A percentile compares a stretch with the other conserved stretches of the same genome.
Conservation (phyloP, 306 rosid genomes). For the Sicyos baderoa region DNA sequence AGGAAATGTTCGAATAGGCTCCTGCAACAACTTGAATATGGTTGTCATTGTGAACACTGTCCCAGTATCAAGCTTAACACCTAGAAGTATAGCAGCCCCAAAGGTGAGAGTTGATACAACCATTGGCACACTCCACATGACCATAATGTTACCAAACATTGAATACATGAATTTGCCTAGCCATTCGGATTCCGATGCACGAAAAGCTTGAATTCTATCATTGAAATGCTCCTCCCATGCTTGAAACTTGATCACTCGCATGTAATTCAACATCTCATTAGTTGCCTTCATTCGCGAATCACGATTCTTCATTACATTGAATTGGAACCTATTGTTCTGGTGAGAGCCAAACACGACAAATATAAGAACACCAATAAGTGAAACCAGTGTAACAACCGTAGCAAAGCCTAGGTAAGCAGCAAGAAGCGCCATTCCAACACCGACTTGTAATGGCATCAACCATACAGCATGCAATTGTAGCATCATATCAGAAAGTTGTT, state of each 20-base stretch:
- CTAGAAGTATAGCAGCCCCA: slow-evolving; percentile 48
- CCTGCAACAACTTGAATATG: slow-evolving; percentile 74
- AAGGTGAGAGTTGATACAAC: slow-evolving; percentile 74
- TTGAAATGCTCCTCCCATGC: slow-evolving; percentile 77
- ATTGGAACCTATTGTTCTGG: slow-evolving; percentile 58
- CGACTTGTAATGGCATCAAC: slow-evolving; percentile 79
- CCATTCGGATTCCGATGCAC: slow-evolving; percentile 64
- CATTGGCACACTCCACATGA: slow-evolving; percentile 82
- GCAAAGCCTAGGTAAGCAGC: slow-evolving; percentile 50
- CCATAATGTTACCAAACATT: slow-evolving; percentile 57
- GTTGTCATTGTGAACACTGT: slow-evolving; percentile 75
- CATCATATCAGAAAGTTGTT: slow-evolving; percentile 73
- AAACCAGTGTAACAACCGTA: slow-evolving; percentile 42
- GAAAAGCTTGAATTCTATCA: slow-evolving; percentile 45
- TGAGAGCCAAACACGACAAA: slow-evolving; percentile 70
- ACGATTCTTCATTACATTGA: slow-evolving; percentile 76
- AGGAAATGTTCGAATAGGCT: slow-evolving; percentile 82
- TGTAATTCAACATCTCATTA: slow-evolving; percentile 71
- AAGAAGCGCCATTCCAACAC: slow-evolving; percentile 56
- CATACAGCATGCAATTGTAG: slow-evolving; percentile 71
- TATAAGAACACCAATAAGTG: slow-evolving; percentile 50
- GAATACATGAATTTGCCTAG: slow-evolving; percentile 57
- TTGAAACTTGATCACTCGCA: slow-evolving; percentile 67
- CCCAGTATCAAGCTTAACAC: slow-evolving; percentile 59
- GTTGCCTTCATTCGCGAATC: slow-evolving; percentile 74